These are phyloP conservation scores for Thinopyrum obtusiflorum DNA, from an alignment of 202 grass and related monocot species.

Conservation along the genomic window DNA sequence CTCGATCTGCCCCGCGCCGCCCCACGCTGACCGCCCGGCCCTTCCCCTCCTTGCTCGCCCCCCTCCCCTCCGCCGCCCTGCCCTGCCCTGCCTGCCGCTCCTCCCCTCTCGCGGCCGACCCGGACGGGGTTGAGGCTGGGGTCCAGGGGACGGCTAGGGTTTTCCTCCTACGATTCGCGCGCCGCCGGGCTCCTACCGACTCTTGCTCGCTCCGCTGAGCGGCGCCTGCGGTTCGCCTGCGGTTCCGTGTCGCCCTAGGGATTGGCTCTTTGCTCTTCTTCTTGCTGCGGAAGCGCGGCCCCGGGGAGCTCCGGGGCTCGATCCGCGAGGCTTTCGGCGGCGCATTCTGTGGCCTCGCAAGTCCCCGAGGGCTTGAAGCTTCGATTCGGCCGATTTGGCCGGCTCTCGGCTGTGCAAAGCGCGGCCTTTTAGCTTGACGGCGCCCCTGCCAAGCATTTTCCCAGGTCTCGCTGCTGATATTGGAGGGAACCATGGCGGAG, in stretches of 20 bases:
- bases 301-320: conserved; percentile 15
- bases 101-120: not conserved
- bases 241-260: not conserved
- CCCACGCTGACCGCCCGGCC: conserved; percentile 25
- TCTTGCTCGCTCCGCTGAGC: not conserved
- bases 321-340: conserved; percentile 22
- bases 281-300: not conserved
- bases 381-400: conserved; percentile 1
- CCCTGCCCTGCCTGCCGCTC: not conserved
- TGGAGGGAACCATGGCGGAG: conserved; percentile 68
- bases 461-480: conserved; percentile 9
- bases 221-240: not conserved
- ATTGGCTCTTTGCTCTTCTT: not conserved
- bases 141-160: conserved; percentile 22
- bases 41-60: not conserved
- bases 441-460: conserved; percentile 9
- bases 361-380: conserved; percentile 6
- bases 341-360: conserved; percentile 30
- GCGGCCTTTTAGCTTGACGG: conserved; percentile 20
- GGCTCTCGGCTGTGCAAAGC: not conserved
- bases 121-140: not conserved
- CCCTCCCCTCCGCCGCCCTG: not conserved
- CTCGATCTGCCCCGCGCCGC: not conserved
- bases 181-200: not conserved
- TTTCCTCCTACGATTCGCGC: not conserved